Base-by-base conservation (phyloP, 2,329 filamentous ascomycete genomes). In the Penicillium crustosum region DNA sequence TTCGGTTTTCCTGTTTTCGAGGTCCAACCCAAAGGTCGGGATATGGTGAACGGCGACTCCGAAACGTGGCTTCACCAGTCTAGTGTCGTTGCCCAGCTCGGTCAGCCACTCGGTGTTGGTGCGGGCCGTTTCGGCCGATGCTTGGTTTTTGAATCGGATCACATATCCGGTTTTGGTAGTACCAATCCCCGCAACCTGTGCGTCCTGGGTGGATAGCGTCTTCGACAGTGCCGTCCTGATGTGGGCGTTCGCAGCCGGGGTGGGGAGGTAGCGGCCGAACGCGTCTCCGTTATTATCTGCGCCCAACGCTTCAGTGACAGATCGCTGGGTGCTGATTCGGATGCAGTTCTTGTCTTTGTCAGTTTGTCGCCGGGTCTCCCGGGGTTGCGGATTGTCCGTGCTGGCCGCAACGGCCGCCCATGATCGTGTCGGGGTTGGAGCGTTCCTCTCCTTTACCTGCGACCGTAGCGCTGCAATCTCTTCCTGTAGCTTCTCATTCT, bases 51-150 rank as follows among this genome's bases (percentile, higher is more conserved):
- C 27, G 0, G 27, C 9, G 0, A 29, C 27, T 29, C 27, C 27
- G 27, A 29, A 29, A 35, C 56, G 42, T 42, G 45, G 47, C 27
- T 29, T 59, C 0, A 61, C 53, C 17, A 61, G 42, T 36, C 52
- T 61, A 2, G 49, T 61, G 6, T 55, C 49, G 36, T 59, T 61
- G 10, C 53, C 53, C 13, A 57, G 25, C 13, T 52, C 25, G 7
- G 48, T 10, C 33, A 59, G 45, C 65, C 59, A 70, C 43, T 56
- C 53, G 17, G 59, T 51, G 23, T 56, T 56, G 13, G 35, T 45
- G 31, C 39, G 47, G 38, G 53, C 47, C 35, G 35, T 17, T n/a
- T 36, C 35, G 6, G 35, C 35, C 6, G 35, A 36, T 0, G 7
- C 35, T 1, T 27, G 15, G 12, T 51, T 39, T 15, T 49, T 27